Conservation (phyloP, 768 basidiomycete genomes). For the Auriscalpium microsporum region DNA sequence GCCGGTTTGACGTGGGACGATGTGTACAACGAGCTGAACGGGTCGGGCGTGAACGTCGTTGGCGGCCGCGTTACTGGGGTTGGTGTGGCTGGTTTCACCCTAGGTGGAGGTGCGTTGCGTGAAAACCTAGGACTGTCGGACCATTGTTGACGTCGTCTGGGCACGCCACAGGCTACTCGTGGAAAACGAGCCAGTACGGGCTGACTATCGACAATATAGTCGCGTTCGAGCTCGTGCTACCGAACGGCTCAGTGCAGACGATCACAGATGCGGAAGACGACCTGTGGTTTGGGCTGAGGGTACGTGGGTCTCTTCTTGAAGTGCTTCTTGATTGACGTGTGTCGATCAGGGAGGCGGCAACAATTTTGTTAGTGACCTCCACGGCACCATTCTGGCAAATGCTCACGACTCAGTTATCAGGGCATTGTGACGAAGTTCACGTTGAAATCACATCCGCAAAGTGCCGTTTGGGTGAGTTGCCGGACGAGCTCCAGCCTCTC, state of each 20-base stretch:
- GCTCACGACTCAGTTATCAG: not conserved
- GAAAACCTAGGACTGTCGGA: not conserved
- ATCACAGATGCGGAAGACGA: constrained; percentile 5
- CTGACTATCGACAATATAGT: constrained; percentile 27
- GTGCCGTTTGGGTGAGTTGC: constrained; percentile 3
- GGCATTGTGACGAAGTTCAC: constrained; percentile 11
- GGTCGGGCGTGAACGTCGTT: constrained; percentile 15
- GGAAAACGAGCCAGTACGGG: constrained; percentile 26
- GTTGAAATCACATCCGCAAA: constrained; percentile 1
- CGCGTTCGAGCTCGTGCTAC: constrained; percentile 21
- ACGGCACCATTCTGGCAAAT: not conserved
- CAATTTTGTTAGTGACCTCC: constrained; percentile 3
- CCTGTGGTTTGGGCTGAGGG: constrained; percentile 10
- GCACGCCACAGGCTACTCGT: constrained; percentile 21
- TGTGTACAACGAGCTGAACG: constrained; percentile 16
- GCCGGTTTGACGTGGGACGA: constrained; percentile 22
- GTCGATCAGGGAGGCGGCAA: constrained; percentile 5
- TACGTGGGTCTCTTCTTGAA: not conserved
- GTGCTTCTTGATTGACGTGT: not conserved
- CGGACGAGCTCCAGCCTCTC: not conserved
- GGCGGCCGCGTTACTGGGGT: constrained; percentile 19
- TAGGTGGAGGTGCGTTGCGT: constrained; percentile 17
- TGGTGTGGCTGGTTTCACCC: constrained; percentile 19
- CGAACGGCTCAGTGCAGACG: constrained; percentile 17
- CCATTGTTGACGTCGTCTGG: not conserved